These are phyloP conservation scores for Moniliella sp. DNA, from an alignment of 1,284 basidiomycete genomes.

Conservation along the genomic window DNA sequence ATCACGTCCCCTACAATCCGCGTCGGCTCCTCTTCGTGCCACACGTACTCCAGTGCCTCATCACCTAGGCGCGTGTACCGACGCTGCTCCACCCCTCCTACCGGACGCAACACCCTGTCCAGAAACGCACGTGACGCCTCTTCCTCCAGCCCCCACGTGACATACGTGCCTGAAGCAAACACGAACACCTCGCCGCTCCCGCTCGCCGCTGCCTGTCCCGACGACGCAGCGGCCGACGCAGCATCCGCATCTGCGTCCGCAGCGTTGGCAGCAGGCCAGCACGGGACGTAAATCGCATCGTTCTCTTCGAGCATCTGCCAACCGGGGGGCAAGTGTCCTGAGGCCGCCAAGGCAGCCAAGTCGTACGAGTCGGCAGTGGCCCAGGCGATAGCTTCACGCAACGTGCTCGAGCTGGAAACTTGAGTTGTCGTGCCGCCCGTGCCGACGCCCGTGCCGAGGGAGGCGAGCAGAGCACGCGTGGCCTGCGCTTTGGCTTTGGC, in stretches of 20 bases:
- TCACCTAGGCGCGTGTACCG: constrained; percentile 19
- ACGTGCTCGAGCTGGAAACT: no score
- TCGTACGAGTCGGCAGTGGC: constrained; percentile 25
- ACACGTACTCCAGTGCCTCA: constrained; percentile 29
- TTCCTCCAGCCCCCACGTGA: constrained; percentile 25
- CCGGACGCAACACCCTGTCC: constrained; percentile 10
- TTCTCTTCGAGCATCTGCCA: constrained; percentile 23
- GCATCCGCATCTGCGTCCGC: no score
- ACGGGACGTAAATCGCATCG: constrained; percentile 25
- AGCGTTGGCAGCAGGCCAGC: no score
- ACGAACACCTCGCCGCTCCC: constrained; percentile 22
- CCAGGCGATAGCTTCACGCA: constrained; percentile 4
- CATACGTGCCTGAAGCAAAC: constrained; percentile 23
- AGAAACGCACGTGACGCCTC: constrained; percentile 17
- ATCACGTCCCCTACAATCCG: constrained; percentile 27
- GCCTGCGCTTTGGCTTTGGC: no score
- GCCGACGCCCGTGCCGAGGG: no score
- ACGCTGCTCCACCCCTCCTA: constrained; percentile 5
- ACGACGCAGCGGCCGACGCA: no score
- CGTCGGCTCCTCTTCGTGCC: constrained; percentile 12
- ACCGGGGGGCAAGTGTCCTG: constrained; percentile 11
- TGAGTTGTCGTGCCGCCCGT: no score
- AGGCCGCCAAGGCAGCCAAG: constrained; percentile 12
- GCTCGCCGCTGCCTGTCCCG: background rate
- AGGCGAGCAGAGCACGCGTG: no score